phyloP scores from a whole-genome alignment of 2,329 filamentous ascomycete species.

The Trichoderma atroviride region DNA sequence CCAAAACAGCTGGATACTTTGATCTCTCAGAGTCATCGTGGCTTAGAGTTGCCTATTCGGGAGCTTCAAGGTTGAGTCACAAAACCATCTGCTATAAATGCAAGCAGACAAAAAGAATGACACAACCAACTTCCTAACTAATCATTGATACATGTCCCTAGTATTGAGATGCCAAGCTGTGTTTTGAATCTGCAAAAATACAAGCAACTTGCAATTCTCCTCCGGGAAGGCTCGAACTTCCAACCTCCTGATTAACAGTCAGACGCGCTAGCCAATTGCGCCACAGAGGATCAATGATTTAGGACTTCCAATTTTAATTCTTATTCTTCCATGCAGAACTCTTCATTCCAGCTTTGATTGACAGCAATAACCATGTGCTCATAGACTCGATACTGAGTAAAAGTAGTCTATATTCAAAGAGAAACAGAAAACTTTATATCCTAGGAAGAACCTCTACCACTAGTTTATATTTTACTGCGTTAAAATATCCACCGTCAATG shows the following conservation, averaged over 20 bases:
- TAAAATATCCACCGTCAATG: too few relatives aligned
- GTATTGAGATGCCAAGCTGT: too few relatives aligned
- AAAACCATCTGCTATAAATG: neutral
- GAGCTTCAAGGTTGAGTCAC: neutral
- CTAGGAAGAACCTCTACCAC: too few relatives aligned
- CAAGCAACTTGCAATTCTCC: constrained; percentile 4
- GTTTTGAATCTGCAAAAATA: neutral
- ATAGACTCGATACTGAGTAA: neutral
- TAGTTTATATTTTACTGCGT: too few relatives aligned
- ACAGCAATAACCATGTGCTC: too few relatives aligned
- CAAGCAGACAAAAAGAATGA: neutral
- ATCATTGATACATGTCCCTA: too few relatives aligned
- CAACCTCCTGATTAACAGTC: constrained; percentile 52
- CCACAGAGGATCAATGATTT: constrained; percentile 41
- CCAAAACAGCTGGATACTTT: neutral
- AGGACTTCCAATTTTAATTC: too few relatives aligned
- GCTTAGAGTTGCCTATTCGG: neutral
- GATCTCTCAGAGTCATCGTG: neutral
- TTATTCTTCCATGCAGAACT: too few relatives aligned
- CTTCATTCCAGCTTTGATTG: too few relatives aligned
- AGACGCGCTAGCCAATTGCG: constrained; percentile 61
- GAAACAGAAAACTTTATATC: too few relatives aligned
- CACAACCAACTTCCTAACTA: too few relatives aligned
- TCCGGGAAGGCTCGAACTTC: constrained; percentile 30
- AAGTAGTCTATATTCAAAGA: neutral